These are phyloP conservation scores for Aphanomyces euteiches DNA, from an alignment of 352 stramenopile species.

Conservation along the genomic window DNA sequence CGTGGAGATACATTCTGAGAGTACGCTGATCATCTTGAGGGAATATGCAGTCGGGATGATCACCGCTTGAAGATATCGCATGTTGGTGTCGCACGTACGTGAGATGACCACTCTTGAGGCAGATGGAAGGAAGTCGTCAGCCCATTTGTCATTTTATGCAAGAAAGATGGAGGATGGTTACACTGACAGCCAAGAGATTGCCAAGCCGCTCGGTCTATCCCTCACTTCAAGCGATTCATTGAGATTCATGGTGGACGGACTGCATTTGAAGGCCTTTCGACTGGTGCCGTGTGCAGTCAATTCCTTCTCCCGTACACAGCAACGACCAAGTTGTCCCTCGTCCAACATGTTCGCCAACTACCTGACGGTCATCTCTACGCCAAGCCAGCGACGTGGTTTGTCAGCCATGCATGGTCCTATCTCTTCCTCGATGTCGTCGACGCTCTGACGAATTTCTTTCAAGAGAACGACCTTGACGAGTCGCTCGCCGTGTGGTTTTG, in stretches of 20 bases:
- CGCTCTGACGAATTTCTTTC: conserved; percentile 4
- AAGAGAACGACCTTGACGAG: neutral
- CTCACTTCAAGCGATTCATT: conserved; percentile 6
- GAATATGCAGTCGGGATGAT: no score
- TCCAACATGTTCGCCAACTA: conserved; percentile 11
- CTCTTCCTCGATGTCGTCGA: conserved; percentile 17
- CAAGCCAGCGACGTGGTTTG: conserved; percentile 14
- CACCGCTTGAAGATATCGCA: no score
- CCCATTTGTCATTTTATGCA: no score
- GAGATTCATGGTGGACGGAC: neutral
- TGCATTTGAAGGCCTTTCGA: neutral
- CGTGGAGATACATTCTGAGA: no score
- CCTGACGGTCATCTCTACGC: neutral
- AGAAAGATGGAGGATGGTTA: no score
- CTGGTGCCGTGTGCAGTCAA: conserved; percentile 7
- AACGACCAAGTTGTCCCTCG: neutral
- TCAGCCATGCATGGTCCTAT: conserved; percentile 25
- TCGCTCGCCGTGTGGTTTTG: conserved; percentile 22
- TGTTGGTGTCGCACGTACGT: no score
- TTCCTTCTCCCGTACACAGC: conserved; percentile 9
- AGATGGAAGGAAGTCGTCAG: no score
- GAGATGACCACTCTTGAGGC: no score
- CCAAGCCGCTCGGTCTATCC: no score
- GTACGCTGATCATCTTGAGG: no score
- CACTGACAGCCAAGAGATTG: no score